A percentile compares a stretch with the other conserved stretches of the same genome.
These are phyloP conservation scores for Penicillium rolfsii DNA, from an alignment of 2,329 filamentous ascomycete species.

Conservation along the genomic window DNA sequence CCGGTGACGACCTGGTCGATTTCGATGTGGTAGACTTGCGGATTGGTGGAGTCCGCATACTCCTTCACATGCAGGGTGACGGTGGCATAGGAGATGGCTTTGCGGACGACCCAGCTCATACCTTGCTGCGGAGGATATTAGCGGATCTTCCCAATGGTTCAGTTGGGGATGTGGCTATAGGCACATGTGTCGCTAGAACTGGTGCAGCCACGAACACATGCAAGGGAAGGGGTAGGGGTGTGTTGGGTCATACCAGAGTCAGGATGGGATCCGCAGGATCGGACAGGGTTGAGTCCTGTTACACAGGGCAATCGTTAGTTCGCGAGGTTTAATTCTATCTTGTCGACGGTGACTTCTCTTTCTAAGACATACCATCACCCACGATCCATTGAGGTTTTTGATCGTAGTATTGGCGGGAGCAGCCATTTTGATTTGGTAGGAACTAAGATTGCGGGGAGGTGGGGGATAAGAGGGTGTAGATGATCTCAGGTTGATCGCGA, in stretches of 20 bases:
- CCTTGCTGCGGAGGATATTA: slow-evolving; percentile 57
- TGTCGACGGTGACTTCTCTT: neutral
- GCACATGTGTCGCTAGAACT: neutral
- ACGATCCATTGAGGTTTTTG: slow-evolving; percentile 70
- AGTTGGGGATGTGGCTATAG: too few species aligned
- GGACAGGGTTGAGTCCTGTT: slow-evolving; percentile 74
- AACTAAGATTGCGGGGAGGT: slow-evolving; percentile 26
- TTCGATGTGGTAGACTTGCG: slow-evolving; percentile 64
- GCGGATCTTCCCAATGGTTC: slow-evolving; percentile 6
- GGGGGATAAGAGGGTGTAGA: slow-evolving; percentile 17
- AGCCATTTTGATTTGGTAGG: slow-evolving; percentile 61
- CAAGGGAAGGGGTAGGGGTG: neutral
- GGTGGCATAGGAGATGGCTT: slow-evolving; percentile 69
- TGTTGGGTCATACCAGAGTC: slow-evolving; percentile 52
- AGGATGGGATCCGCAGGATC: slow-evolving; percentile 71
- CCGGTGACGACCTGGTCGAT: slow-evolving; percentile 73
- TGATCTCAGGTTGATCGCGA: neutral
- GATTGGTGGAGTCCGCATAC: slow-evolving; percentile 49
- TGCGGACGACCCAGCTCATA: slow-evolving; percentile 72
- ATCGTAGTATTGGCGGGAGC: slow-evolving; percentile 69
- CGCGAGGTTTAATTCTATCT: neutral
- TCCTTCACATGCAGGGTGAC: slow-evolving; percentile 68
- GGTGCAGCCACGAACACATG: too few species aligned
- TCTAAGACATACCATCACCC: slow-evolving; percentile 63
- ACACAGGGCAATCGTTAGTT: slow-evolving; percentile 6